A percentile compares a stretch with the other conserved stretches of the same genome.
Evolutionary conservation across 2,329 filamentous ascomycete genomes (phyloP).

Genomic region (Purpureocillium lavendulum): DNA sequence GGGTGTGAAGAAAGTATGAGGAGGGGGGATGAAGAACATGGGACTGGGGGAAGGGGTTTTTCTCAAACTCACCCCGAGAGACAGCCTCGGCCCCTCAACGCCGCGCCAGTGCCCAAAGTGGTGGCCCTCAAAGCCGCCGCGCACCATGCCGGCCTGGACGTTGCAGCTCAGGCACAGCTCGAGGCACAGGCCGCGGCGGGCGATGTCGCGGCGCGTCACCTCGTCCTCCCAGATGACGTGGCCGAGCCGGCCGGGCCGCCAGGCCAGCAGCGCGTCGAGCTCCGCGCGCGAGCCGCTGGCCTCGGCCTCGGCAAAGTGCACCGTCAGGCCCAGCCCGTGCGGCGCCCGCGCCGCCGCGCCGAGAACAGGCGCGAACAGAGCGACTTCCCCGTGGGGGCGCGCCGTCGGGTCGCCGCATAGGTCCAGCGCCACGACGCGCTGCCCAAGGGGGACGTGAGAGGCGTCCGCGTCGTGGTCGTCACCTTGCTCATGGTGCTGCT

Average conservation of each 20-base stretch:
- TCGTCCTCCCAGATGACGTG: slow-evolving; percentile 69
- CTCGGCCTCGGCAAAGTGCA: slow-evolving; percentile 70
- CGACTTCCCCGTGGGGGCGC: slow-evolving; percentile 46
- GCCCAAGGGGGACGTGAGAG: no score
- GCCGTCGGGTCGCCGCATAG: slow-evolving; percentile 64
- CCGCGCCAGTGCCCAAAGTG: slow-evolving; percentile 70
- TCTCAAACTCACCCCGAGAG: slow-evolving; percentile 54
- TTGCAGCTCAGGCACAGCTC: slow-evolving; percentile 79
- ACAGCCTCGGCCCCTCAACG: slow-evolving; percentile 49
- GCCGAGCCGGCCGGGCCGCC: slow-evolving; percentile 60
- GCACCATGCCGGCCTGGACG: slow-evolving; percentile 65
- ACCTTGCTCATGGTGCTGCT: no score
- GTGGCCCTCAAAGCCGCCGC: slow-evolving; percentile 57
- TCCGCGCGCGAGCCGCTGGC: slow-evolving; percentile 50
- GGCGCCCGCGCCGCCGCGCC: slow-evolving; percentile 35
- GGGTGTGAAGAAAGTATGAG: no score
- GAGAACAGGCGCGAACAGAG: slow-evolving; percentile 52
- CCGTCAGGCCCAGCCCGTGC: slow-evolving; percentile 52
- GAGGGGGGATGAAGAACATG: background rate
- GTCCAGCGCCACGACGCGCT: slow-evolving; percentile 64
- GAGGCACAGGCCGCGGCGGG: slow-evolving; percentile 48
- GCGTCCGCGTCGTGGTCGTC: no score
- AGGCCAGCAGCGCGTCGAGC: slow-evolving; percentile 55
- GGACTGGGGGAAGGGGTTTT: background rate
- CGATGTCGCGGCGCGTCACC: slow-evolving; percentile 46